These are phyloP conservation scores for Mucor lusitanicus DNA, from an alignment of 371 early-diverging fungal species.

Conservation along the genomic window DNA sequence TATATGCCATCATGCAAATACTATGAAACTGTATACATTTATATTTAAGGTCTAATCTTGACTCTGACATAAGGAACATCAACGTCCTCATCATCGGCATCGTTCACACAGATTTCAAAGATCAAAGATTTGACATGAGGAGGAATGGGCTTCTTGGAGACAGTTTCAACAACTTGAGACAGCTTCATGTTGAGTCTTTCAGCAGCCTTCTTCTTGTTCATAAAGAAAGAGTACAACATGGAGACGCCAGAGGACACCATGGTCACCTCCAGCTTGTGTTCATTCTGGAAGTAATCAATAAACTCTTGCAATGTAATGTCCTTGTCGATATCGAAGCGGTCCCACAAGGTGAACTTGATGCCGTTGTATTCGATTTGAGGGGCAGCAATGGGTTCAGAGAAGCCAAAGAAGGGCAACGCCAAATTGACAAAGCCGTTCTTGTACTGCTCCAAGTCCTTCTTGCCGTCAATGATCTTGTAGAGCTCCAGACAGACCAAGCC, in stretches of 20 bases:
- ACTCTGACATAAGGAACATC: slow-evolving; percentile 62
- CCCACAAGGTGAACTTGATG: slow-evolving; percentile 94
- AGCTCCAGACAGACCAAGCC: slow-evolving; percentile 98
- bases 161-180: slow-evolving; percentile 75
- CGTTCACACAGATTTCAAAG: slow-evolving; percentile 88
- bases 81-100: slow-evolving; percentile 90
- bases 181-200: slow-evolving; percentile 79
- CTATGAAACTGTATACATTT: background rate
- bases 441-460: slow-evolving; percentile 89
- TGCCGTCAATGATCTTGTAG: slow-evolving; percentile 87
- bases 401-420: slow-evolving; percentile 99
- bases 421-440: slow-evolving; percentile 99
- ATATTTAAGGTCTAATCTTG: slow-evolving; percentile 36
- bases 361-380: slow-evolving; percentile 86
- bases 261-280: slow-evolving; percentile 89
- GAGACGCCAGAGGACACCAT: slow-evolving; percentile 95
- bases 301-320: slow-evolving; percentile 92
- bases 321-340: slow-evolving; percentile 88
- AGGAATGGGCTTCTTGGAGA: slow-evolving; percentile 90
- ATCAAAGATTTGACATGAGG: slow-evolving; percentile 82
- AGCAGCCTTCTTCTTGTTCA: slow-evolving; percentile 84
- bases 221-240: slow-evolving; percentile 94
- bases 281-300: slow-evolving; percentile 80
- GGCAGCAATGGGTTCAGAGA: slow-evolving; percentile 97
- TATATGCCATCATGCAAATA: background rate